Evolutionary conservation across 495 filamentous ascomycete genomes (phyloP), one percentile per base, ranked within the genome.

Genomic region (Xylaria intraflava): DNA sequence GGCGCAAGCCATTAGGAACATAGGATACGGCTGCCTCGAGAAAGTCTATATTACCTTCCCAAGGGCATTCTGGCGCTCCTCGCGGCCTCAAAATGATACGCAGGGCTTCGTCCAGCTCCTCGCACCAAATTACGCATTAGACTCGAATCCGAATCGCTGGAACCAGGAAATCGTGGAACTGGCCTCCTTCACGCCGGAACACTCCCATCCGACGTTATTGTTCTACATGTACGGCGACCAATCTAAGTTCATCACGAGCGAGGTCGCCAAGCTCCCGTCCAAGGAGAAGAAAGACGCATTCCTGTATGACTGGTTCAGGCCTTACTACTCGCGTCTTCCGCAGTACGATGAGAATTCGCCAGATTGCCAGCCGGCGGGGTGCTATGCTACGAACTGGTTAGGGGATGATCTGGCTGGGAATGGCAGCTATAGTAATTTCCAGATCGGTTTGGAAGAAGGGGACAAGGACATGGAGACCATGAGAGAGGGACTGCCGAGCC

Each of bases 11-110:
- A 94, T 98, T 62, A 67, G 79, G 39, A 80, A 75, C 50, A 85
- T 96, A 56, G 85, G 87, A 38, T 96, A 95, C 65, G 93, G 93
- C 19, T 81, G 82, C 43, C 78, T 98, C 0, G 93, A 98, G 68
- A 96, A 98, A 71, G 81, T 92, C 24, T 96, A 95, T 68, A 79
- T 96, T 31, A 89, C 79, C 33, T 98, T 98, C 66, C 85, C 87
- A 2, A 70, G 64, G 6, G 82, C 93, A 2, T 82, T 82, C 58
- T 81, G 79, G 78, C 60, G 71, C 6, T 62, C 57, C 0, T 50
- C 64, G 0, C 46, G 50, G 1, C 41, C 62, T 10, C 64, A 65
- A 12, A 62, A 65, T 3, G 65, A 48, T 19, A 61, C 72, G 22
- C 65, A 71, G 36, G 78, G 78, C 27, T 93, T 92, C 70, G 78